Percentiles rank a stretch among this genome's conserved stretches.
Conservation (phyloP, 345 rosid genomes). For the Luvunga scandens region DNA sequence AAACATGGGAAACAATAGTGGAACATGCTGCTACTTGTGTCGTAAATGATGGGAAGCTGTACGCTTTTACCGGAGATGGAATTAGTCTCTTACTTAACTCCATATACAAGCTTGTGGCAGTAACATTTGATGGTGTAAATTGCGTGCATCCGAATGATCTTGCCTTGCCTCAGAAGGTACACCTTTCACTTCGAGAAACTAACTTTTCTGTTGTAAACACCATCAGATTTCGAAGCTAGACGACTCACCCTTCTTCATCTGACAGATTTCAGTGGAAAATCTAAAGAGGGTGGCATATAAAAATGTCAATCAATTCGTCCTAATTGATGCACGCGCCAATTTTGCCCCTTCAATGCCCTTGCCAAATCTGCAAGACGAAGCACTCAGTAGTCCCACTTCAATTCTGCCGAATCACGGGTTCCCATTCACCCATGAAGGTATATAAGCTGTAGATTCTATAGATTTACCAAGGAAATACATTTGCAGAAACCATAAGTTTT, state of each 20-base stretch:
- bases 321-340: constrained; percentile 17
- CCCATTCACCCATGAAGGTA: constrained; percentile 38
- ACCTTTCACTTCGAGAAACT: constrained; percentile 2
- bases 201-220: background rate
- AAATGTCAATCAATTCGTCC: constrained; percentile 24
- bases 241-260: background rate
- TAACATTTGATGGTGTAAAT: constrained; percentile 30
- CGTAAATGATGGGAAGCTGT: constrained; percentile 42
- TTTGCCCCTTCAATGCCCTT: constrained; percentile 33
- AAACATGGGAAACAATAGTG: constrained; percentile 53
- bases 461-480: background rate
- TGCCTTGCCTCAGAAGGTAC: constrained; percentile 36
- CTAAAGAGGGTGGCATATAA: constrained; percentile 47
- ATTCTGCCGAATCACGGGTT: constrained; percentile 30
- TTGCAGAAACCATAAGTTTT: background rate
- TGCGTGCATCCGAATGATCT: constrained; percentile 30
- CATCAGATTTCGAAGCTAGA: background rate
- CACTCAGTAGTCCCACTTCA: constrained; percentile 18
- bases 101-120: constrained; percentile 43
- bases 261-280: constrained; percentile 41
- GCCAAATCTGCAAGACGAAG: constrained; percentile 27
- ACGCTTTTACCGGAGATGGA: constrained; percentile 32
- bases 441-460: background rate
- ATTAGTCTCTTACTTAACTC: constrained; percentile 47
- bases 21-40: constrained; percentile 61